Percentiles rank a stretch among this genome's conserved stretches.
phyloP scores from a whole-genome alignment of 805 yeast species.

The Starmera quercuum region DNA sequence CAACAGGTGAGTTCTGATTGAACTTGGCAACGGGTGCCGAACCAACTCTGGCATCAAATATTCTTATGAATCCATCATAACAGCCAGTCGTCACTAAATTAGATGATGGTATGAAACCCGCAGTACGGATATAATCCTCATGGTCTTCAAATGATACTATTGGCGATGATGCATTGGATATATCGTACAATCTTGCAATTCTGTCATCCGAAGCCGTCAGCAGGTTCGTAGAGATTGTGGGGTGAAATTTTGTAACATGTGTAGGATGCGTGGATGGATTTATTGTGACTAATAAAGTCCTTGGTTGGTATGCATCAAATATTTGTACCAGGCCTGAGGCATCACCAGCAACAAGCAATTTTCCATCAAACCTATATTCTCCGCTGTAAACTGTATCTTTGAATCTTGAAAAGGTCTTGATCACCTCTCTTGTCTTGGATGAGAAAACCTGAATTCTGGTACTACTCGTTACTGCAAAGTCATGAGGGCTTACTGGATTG shows the following conservation, averaged over 20 bases:
- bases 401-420: conserved; percentile 78
- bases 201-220: conserved; percentile 91
- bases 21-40: conserved; percentile 53
- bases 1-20: conserved; percentile 77
- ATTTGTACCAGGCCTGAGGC: conserved; percentile 90
- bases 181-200: conserved; percentile 80
- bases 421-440: conserved; percentile 88
- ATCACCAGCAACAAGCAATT: conserved; percentile 87
- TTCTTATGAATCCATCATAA: conserved; percentile 79
- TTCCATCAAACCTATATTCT: conserved; percentile 87
- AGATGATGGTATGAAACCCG: conserved; percentile 70
- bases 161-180: conserved; percentile 71
- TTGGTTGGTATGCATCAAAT: conserved; percentile 75
- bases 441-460: conserved; percentile 90
- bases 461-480: conserved; percentile 88
- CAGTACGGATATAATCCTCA: conserved; percentile 82
- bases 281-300: conserved; percentile 71
- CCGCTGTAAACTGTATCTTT: conserved; percentile 91
- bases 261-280: conserved; percentile 84
- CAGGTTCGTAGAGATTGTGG: conserved; percentile 62
- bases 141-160: conserved; percentile 64
- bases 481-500: conserved; percentile 80
- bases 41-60: conserved; percentile 71
- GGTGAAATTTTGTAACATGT: conserved; percentile 90
- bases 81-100: conserved; percentile 87